Percentiles rank a stretch among this genome's conserved stretches.
phyloP scores from a whole-genome alignment of 78 protist genomes.

The Cavenderia fasciculata region DNA sequence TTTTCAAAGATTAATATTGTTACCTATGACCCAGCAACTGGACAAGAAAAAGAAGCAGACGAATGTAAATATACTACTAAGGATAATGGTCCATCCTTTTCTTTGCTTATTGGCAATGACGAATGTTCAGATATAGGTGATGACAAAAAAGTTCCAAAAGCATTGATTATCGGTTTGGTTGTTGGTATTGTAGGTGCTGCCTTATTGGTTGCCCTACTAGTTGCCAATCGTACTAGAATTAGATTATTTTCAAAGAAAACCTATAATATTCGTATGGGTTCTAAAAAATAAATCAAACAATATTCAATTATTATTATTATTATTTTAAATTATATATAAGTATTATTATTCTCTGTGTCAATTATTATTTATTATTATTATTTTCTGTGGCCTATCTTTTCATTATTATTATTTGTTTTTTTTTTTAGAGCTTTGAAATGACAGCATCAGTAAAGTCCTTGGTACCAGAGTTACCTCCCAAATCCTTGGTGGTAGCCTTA shows the following conservation, averaged over 20 bases:
- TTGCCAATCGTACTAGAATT: not conserved
- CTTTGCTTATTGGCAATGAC: not conserved
- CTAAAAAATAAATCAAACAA: no score
- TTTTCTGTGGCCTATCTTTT: no score
- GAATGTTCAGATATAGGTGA: not conserved
- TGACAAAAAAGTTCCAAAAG: not conserved
- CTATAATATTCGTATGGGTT: no score
- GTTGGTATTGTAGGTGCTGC: not conserved
- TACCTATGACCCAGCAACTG: not conserved
- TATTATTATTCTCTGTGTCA: no score
- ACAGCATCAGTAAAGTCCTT: constrained; percentile 66
- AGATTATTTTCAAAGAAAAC: not conserved
- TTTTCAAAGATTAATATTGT: not conserved
- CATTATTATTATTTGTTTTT: no score
- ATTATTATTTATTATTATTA: no score
- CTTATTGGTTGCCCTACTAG: not conserved
- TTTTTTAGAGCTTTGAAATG: no score
- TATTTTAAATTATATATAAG: no score
- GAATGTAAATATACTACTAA: not conserved
- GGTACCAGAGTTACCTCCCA: constrained; percentile 67
- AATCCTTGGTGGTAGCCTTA: constrained; percentile 54
- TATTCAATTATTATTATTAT: no score
- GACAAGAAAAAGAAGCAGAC: not conserved
- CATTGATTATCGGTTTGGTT: not conserved
- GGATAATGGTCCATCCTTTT: not conserved